A percentile compares a stretch with the other conserved stretches of the same genome.
Conservation (phyloP, 306 rosid species). For the Amphicarpaea edgeworthii region DNA sequence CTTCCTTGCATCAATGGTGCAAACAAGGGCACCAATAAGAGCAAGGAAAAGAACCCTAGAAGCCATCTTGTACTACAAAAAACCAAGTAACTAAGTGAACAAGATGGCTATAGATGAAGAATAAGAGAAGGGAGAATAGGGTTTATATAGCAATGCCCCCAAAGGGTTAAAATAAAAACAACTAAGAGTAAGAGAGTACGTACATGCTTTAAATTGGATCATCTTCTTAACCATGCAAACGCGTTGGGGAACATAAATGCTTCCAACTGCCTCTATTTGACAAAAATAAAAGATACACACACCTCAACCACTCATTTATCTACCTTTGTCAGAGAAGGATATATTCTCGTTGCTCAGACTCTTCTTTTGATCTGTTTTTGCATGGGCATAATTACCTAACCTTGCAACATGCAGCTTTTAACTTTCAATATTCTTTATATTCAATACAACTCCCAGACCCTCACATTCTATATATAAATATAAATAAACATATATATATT, state of each 20-base stretch:
- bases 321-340: constrained; percentile 15
- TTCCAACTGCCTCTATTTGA: constrained; percentile 57
- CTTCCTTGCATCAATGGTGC: constrained; percentile 68
- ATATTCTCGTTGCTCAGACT: constrained; percentile 28
- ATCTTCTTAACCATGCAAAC: constrained; percentile 60
- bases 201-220: constrained; percentile 51
- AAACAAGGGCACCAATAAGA: constrained; percentile 62
- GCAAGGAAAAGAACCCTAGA: constrained; percentile 54
- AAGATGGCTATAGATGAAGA: constrained; percentile 31
- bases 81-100: background rate
- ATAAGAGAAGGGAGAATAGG: constrained; percentile 18
- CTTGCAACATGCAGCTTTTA: background rate
- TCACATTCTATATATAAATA: background rate
- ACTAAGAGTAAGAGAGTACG: constrained; percentile 8
- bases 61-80: constrained; percentile 32
- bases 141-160: constrained; percentile 52
- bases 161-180: background rate
- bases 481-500: background rate
- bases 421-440: constrained; percentile 31
- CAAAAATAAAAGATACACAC: constrained; percentile 43
- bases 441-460: background rate
- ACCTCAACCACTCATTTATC: constrained; percentile 32
- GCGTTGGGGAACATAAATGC: constrained; percentile 58
- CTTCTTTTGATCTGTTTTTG: constrained; percentile 35
- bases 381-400: constrained; percentile 28